These are phyloP conservation scores for Stachybotrys elegans DNA, from an alignment of 2,329 filamentous ascomycete species.

Conservation along the genomic window DNA sequence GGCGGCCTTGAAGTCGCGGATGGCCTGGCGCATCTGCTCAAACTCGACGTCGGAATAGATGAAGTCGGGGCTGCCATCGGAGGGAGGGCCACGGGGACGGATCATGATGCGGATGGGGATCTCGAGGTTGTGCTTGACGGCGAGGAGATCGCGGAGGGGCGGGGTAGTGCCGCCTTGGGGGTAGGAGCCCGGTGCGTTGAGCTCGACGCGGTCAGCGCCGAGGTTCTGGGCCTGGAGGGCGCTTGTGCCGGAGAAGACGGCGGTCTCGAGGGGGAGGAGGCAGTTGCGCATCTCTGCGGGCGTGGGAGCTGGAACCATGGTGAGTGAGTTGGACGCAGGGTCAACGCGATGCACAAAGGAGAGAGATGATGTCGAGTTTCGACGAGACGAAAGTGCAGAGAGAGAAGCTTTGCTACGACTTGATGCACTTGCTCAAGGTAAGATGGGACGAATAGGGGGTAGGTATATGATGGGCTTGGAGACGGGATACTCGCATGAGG, in stretches of 20 bases:
- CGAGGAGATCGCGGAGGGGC: conserved; percentile 29
- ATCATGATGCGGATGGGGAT: conserved; percentile 51
- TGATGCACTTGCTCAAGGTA: no score
- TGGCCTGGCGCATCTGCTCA: conserved; percentile 33
- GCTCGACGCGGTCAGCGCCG: conserved; percentile 47
- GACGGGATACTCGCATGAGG: no score
- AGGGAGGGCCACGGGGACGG: conserved; percentile 33
- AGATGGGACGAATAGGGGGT: no score
- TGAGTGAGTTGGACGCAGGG: no score
- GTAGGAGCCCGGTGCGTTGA: conserved; percentile 49
- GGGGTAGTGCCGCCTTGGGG: conserved; percentile 47
- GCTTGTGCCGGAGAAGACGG: conserved; percentile 43
- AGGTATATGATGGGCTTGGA: no score
- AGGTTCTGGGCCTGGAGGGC: conserved; percentile 32
- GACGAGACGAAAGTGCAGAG: no score
- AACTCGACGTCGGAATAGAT: conserved; percentile 42
- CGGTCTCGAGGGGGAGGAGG: conserved; percentile 41
- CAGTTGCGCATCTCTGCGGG: no score
- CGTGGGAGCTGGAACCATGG: background rate
- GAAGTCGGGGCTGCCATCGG: conserved; percentile 33
- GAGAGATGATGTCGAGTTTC: no score
- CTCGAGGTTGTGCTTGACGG: conserved; percentile 18
- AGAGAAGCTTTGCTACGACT: no score
- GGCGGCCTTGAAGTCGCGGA: conserved; percentile 30
- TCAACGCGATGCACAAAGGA: no score